A percentile compares a stretch with the other conserved stretches of the same genome.
Conservation (phyloP, 2,329 filamentous ascomycete genomes). For the Trichoderma endophyticum region DNA sequence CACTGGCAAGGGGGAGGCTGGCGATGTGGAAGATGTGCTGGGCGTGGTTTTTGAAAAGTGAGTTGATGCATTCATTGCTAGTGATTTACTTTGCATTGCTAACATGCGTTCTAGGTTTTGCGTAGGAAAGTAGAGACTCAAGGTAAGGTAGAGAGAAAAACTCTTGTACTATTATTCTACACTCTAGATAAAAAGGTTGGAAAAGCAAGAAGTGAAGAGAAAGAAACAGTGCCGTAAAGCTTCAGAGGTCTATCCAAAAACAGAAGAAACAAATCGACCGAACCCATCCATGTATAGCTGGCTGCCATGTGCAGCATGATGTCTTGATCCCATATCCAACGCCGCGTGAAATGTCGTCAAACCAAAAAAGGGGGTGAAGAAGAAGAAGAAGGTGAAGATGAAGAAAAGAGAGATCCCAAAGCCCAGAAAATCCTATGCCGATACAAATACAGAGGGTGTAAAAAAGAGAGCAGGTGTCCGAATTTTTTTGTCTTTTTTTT, state of each 20-base stretch:
- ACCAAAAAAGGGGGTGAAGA: not conserved
- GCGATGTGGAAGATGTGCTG: slow-evolving; percentile 92
- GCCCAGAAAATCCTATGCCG: not conserved
- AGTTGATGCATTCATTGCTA: slow-evolving; percentile 36
- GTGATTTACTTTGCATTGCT: not conserved
- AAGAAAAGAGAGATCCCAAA: not conserved
- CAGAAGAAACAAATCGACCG: not conserved
- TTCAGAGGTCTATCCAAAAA: not conserved
- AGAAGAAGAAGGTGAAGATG: not conserved
- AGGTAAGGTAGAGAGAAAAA: not conserved
- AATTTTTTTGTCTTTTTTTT: not conserved
- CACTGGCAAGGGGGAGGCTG: slow-evolving; percentile 78
- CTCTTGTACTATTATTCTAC: slow-evolving; percentile 16
- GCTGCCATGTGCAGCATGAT: slow-evolving; percentile 7
- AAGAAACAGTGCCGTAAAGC: slow-evolving; percentile 12
- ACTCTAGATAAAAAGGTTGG: not conserved
- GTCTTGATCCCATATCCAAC: not conserved
- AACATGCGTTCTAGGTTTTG: slow-evolving; percentile 39
- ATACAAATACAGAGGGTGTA: slow-evolving; percentile 13
- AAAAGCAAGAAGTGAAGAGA: slow-evolving; percentile 19
- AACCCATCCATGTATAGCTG: slow-evolving; percentile 3
- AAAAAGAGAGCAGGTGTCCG: not conserved
- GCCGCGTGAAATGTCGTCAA: slow-evolving; percentile 12
- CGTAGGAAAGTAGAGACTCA: slow-evolving; percentile 41
- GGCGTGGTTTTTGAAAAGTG: slow-evolving; percentile 98